Percentiles rank a stretch among this genome's conserved stretches.
Conservation (phyloP, 148 eudicot species). For the Camellia granthamiana region DNA sequence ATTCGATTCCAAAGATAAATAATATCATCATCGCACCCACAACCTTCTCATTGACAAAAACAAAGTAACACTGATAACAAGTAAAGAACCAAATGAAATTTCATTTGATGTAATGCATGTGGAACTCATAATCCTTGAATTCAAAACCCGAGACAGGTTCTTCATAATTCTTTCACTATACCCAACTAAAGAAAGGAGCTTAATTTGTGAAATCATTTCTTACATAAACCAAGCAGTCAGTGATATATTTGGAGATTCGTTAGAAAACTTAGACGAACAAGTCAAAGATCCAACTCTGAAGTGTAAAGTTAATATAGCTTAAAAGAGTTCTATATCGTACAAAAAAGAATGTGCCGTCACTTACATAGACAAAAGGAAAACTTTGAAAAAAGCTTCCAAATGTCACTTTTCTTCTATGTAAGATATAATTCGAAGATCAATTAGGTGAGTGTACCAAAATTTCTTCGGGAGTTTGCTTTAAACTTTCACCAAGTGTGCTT, state of each 20-base stretch:
- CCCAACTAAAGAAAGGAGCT: neutral
- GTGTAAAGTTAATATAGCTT: neutral
- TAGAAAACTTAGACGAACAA: neutral
- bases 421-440: neutral
- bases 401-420: neutral
- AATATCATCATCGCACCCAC: neutral
- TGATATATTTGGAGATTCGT: neutral
- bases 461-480: constrained; percentile 21
- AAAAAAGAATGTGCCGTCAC: neutral
- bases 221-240: neutral
- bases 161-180: neutral
- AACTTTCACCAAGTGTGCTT: constrained; percentile 54
- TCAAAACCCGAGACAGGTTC: neutral
- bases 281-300: neutral
- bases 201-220: neutral
- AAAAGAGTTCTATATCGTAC: constrained; percentile 1
- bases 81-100: neutral
- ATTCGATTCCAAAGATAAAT: neutral
- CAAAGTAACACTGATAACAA: neutral
- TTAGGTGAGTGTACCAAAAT: constrained; percentile 1
- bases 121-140: neutral
- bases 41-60: neutral
- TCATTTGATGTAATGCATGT: neutral
- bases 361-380: neutral
- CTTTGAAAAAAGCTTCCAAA: neutral